A percentile compares a stretch with the other conserved stretches of the same genome.
Evolutionary conservation across 2,329 filamentous ascomycete genomes (phyloP).

Genomic region (Coniochaeta pulveracea): DNA sequence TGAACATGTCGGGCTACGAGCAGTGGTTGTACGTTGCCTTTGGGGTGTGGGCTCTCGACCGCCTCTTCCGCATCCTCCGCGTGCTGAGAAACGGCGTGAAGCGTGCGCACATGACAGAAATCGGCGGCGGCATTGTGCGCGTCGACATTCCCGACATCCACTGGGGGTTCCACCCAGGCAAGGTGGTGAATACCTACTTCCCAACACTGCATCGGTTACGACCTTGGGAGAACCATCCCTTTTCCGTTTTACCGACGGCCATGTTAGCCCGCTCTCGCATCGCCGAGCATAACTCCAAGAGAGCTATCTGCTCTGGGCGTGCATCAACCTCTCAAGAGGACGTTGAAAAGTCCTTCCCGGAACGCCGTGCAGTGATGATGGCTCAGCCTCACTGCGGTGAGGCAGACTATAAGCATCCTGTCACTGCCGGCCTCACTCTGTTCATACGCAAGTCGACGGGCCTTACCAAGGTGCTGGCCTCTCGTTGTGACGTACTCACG

Average conservation of each 20-base stretch:
- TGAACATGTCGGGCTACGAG: conserved; percentile 30
- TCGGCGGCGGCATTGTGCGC: conserved; percentile 21
- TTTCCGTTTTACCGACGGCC: conserved; percentile 26
- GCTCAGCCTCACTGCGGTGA: too few species aligned
- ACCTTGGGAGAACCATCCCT: conserved; percentile 44
- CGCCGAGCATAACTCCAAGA: too few species aligned
- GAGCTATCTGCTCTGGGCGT: too few species aligned
- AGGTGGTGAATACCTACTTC: conserved; percentile 36
- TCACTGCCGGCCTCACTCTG: conserved; percentile 20
- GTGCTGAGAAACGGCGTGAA: conserved; percentile 24
- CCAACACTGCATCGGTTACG: conserved; percentile 27
- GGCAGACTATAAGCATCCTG: too few species aligned
- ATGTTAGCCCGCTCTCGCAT: too few species aligned
- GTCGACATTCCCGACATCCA: conserved; percentile 28
- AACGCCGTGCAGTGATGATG: too few species aligned
- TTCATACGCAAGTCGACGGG: conserved; percentile 23
- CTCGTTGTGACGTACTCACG: conserved; percentile 17
- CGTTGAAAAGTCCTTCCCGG: too few species aligned
- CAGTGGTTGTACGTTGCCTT: conserved; percentile 30
- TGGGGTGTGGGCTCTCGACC: conserved; percentile 25
- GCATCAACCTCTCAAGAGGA: background rate
- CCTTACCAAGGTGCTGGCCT: conserved; percentile 19
- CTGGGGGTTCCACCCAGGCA: conserved; percentile 19
- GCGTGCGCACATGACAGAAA: conserved; percentile 22
- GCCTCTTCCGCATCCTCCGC: conserved; percentile 24